phyloP scores from a whole-genome alignment of 1,284 basidiomycete genomes.

The Puccinia horiana region DNA sequence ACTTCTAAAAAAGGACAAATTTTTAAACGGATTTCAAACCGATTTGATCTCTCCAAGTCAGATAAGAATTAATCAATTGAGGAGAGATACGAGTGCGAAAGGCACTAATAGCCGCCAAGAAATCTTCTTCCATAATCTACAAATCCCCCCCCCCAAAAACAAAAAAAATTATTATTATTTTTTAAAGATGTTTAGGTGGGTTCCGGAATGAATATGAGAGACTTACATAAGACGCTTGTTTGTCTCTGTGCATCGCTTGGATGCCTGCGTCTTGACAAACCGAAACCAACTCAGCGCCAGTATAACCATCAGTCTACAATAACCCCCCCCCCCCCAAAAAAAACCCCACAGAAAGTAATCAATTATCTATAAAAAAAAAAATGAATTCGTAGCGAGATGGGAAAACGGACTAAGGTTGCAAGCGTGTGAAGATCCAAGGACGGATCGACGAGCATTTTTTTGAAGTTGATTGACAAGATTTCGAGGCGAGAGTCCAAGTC shows the following conservation, averaged over 20 bases:
- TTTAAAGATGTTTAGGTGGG: too few species aligned
- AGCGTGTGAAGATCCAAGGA: conserved; percentile 71
- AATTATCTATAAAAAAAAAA: too few species aligned
- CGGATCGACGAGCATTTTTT: conserved; percentile 76
- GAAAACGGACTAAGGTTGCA: conserved; percentile 65
- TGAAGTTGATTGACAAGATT: conserved; percentile 76
- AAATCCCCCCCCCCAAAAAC: too few species aligned
- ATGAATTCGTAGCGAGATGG: neutral
- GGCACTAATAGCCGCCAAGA: too few species aligned
- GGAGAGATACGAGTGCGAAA: too few species aligned
- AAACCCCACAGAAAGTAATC: neutral
- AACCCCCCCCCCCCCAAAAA: neutral
- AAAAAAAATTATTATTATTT: too few species aligned
- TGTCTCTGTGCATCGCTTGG: conserved; percentile 80
- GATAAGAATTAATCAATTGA: too few species aligned
- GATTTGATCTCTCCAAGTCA: too few species aligned
- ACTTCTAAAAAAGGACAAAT: too few species aligned
- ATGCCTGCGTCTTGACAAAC: conserved; percentile 96
- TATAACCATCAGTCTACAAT: conserved; percentile 82
- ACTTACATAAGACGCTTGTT: conserved; percentile 73
- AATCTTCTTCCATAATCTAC: too few species aligned
- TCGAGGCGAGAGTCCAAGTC: conserved; percentile 75
- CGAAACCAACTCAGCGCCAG: conserved; percentile 88
- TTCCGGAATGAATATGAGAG: neutral
- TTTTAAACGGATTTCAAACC: too few species aligned